A percentile compares a stretch with the other conserved stretches of the same genome.
These are phyloP conservation scores for Monosporascus cannonballus DNA, from an alignment of 2,329 filamentous ascomycete genomes.

Conservation along the genomic window DNA sequence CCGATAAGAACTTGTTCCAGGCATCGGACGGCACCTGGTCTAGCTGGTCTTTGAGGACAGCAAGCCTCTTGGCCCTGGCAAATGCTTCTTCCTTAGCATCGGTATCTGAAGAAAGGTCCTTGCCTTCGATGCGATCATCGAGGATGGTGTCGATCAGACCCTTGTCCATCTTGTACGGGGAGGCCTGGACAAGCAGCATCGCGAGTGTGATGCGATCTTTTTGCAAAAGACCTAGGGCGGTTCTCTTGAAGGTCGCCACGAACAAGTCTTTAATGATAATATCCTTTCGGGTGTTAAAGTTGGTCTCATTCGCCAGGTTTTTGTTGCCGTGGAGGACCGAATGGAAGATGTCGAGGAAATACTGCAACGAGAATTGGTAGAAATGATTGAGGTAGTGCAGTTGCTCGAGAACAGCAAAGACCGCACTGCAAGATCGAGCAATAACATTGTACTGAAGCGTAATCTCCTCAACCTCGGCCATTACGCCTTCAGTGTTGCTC, in stretches of 20 bases:
- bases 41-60: constrained; percentile 67
- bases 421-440: constrained; percentile 89
- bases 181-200: constrained; percentile 89
- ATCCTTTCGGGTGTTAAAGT: constrained; percentile 75
- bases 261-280: constrained; percentile 90
- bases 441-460: constrained; percentile 92
- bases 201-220: constrained; percentile 92
- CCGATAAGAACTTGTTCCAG: constrained; percentile 78
- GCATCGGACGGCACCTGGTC: constrained; percentile 53
- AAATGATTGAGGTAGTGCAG: constrained; percentile 98
- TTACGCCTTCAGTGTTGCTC: constrained; percentile 92
- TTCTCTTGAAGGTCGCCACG: constrained; percentile 84
- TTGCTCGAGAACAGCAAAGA: constrained; percentile 95
- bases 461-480: constrained; percentile 95
- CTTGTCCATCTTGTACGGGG: constrained; percentile 96
- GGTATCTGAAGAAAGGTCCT: constrained; percentile 67
- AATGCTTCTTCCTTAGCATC: constrained; percentile 64
- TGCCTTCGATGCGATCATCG: constrained; percentile 68
- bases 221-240: constrained; percentile 86
- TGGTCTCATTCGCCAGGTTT: constrained; percentile 61
- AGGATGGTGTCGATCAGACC: constrained; percentile 79
- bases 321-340: constrained; percentile 79
- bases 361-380: constrained; percentile 98
- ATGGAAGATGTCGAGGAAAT: constrained; percentile 97
- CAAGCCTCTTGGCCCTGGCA: constrained; percentile 60